phyloP scores from a whole-genome alignment of 2,329 filamentous ascomycete species.

The Ophiostoma piceae region DNA sequence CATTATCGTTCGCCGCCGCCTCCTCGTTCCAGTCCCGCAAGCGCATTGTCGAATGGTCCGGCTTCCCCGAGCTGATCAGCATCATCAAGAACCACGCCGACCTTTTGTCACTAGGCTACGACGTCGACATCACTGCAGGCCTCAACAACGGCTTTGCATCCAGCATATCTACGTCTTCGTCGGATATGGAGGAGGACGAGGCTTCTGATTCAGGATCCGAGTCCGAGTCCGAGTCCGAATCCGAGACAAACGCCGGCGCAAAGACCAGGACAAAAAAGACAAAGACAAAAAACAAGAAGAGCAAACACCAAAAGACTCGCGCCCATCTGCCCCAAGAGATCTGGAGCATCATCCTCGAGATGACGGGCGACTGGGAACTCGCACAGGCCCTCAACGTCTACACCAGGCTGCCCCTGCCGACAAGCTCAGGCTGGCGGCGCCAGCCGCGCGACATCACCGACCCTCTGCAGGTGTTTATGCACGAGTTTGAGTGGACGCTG shows the following conservation, averaged over 20 bases:
- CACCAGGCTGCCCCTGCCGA: constrained; percentile 67
- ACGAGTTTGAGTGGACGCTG: constrained; percentile 79
- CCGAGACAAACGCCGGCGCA: background rate
- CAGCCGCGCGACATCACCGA: constrained; percentile 57
- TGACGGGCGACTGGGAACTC: constrained; percentile 84
- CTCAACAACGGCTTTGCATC: constrained; percentile 13
- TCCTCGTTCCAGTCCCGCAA: constrained; percentile 29
- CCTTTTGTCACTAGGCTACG: constrained; percentile 66
- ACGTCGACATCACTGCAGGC: constrained; percentile 53
- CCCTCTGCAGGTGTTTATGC: constrained; percentile 64
- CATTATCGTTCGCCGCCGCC: constrained; percentile 3
- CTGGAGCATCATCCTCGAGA: constrained; percentile 82
- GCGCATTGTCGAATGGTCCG: constrained; percentile 54
- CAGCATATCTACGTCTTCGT: background rate
- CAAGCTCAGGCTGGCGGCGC: constrained; percentile 55
- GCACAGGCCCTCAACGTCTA: constrained; percentile 76
- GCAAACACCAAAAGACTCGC: constrained; percentile 14
- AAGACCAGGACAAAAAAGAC: constrained; percentile 26
- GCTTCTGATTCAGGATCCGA: background rate
- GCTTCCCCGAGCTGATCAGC: constrained; percentile 65
- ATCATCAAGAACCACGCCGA: constrained; percentile 74
- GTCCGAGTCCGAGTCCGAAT: constrained; percentile 23
- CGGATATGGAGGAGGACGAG: background rate
- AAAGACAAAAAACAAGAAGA: constrained; percentile 21
- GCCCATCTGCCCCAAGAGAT: constrained; percentile 70